A percentile compares a stretch with the other conserved stretches of the same genome.
Conservation (phyloP, 805 yeast species). For the Phaffomyces thermotolerans region DNA sequence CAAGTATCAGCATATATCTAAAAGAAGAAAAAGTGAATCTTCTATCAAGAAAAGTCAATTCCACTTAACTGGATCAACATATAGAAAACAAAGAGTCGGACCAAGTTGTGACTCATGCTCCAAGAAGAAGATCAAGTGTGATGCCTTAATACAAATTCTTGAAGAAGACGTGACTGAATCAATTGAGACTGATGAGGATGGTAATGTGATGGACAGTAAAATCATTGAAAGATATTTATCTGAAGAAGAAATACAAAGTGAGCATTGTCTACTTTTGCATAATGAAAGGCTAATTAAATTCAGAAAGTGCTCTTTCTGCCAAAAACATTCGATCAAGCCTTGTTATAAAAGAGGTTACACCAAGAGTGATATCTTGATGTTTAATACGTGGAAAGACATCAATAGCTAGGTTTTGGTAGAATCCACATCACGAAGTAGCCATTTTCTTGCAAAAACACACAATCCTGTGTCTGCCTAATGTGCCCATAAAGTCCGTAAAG, state of each 20-base stretch:
- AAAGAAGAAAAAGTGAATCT: neutral
- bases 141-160: conserved; percentile 4
- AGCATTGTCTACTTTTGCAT: neutral
- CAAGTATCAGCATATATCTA: neutral
- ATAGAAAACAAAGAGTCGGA: conserved; percentile 7
- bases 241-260: neutral
- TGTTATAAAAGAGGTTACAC: conserved; percentile 7
- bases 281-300: conserved; percentile 5
- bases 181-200: neutral
- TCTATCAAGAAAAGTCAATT: conserved; percentile 20
- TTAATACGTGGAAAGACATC: neutral
- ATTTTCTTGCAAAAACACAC: too few relatives aligned
- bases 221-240: neutral
- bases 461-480: too few relatives aligned
- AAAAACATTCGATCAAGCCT: conserved; percentile 1
- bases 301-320: conserved; percentile 6
- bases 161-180: neutral
- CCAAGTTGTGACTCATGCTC: conserved; percentile 8
- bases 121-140: conserved; percentile 7
- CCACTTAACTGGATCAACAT: conserved; percentile 4
- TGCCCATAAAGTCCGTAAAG: too few relatives aligned
- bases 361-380: neutral
- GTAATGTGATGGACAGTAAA: neutral
- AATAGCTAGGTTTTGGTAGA: neutral
- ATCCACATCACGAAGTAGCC: too few relatives aligned